These are phyloP conservation scores for Polyplosphaeria fusca DNA, from an alignment of 495 filamentous ascomycete genomes.

Conservation along the genomic window DNA sequence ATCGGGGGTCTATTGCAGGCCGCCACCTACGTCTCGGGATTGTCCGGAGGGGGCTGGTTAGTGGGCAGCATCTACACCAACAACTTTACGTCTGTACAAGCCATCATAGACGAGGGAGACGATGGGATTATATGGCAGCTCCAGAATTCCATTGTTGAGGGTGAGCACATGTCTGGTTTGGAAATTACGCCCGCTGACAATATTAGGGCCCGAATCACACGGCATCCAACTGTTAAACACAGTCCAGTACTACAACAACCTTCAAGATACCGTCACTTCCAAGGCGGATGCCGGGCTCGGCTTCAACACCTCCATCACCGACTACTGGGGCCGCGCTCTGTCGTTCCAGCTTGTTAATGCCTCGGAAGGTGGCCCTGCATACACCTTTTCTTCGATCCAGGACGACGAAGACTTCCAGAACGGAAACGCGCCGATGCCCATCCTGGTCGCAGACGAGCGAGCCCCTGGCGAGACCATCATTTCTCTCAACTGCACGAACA, in stretches of 20 bases:
- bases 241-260: conserved; percentile 64
- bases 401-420: conserved; percentile 60
- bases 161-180: conserved; percentile 7
- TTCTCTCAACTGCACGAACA: conserved; percentile 74
- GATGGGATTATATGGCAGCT: conserved; percentile 71
- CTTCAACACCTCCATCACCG: conserved; percentile 76
- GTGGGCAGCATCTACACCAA: conserved; percentile 82
- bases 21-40: conserved; percentile 76
- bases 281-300: conserved; percentile 73
- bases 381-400: conserved; percentile 88
- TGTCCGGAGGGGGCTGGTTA: conserved; percentile 87
- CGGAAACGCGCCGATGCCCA: conserved; percentile 77
- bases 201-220: conserved; percentile 51
- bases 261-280: conserved; percentile 57
- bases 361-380: conserved; percentile 64
- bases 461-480: conserved; percentile 62
- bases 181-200: conserved; percentile 7
- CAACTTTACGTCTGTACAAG: conserved; percentile 76
- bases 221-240: conserved; percentile 49
- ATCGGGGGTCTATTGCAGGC: conserved; percentile 84
- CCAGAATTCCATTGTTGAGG: conserved; percentile 67
- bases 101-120: conserved; percentile 49
- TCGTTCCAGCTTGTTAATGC: conserved; percentile 82
- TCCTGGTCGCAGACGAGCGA: conserved; percentile 74
- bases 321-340: conserved; percentile 83